phyloP scores from a whole-genome alignment of 768 basidiomycete genomes.

The Naematelia aurantialba region DNA sequence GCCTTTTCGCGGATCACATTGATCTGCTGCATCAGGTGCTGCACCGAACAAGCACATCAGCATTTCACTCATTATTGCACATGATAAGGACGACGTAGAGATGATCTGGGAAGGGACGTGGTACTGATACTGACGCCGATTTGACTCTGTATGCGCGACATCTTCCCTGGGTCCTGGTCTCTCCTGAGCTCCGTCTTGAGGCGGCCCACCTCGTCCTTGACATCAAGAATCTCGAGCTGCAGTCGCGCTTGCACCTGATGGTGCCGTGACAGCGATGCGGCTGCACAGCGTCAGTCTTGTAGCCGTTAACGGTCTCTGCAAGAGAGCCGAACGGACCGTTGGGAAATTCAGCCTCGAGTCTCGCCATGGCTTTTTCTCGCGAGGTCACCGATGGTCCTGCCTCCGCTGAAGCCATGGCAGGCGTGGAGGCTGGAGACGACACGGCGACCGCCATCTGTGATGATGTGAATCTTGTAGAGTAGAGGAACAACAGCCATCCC shows the following conservation, averaged over 20 bases:
- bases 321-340: constrained; percentile 24
- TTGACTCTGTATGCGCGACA: constrained; percentile 91
- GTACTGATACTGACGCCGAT: constrained; percentile 68
- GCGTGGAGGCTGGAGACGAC: not conserved
- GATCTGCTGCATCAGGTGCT: constrained; percentile 95
- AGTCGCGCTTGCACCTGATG: constrained; percentile 68
- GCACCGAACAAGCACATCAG: constrained; percentile 9
- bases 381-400: constrained; percentile 8
- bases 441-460: constrained; percentile 3
- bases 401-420: not conserved
- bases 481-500: too few relatives aligned
- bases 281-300: constrained; percentile 54
- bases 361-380: constrained; percentile 25
- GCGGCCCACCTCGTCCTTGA: constrained; percentile 68
- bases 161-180: constrained; percentile 81
- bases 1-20: constrained; percentile 94
- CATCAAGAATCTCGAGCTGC: constrained; percentile 63
- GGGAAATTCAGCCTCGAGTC: constrained; percentile 28
- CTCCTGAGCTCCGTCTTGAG: constrained; percentile 65
- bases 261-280: constrained; percentile 69
- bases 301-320: not conserved
- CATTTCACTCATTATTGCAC: not conserved
- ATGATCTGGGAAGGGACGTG: not conserved
- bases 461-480: too few relatives aligned
- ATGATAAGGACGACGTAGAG: not conserved